Evolutionary conservation across 73 alveolate genomes (phyloP), one percentile per base, ranked within the genome.

Genomic region (Paramecium biaurelia): DNA sequence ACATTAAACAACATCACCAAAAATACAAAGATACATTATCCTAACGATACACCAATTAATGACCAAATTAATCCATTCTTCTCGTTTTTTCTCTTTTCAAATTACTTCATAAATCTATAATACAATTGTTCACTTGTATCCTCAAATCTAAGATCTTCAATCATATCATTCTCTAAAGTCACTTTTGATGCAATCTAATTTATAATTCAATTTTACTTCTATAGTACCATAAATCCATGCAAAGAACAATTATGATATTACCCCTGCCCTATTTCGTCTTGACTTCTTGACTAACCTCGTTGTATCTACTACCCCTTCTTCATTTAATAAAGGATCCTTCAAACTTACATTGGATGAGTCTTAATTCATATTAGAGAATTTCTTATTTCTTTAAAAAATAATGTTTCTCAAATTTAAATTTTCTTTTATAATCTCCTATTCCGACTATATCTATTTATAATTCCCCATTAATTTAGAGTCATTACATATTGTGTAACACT

Each of bases 81-180:
- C 18, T 72, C 63, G 8, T 30, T 38, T 72, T 72, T 72, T 35
- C 56, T 32, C 18, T 72, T 18, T 32, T 34, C 32, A 37, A 72
- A 72, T 15, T 72, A 1, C 53, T 72, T 72, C 86, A 38, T 10
- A 26, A 35, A 35, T 72, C 63, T 26, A 7, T 72, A 32, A 72
- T 72, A 72, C 41, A 72, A 72, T 37, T 72, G 32, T 24, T 72
- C 56, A 15, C 59, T 35, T 6, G 86, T 72, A 34, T 32, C 56
- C 32, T 38, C 26, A 35, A 21, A 38, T 72, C 20, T 32, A 34
- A 72, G 45, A 35, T 72, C 86, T 35, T 72, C 86, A 1, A 72
- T 72, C 86, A 72, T 72, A 35, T 72, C 37, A 37, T 72, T 72
- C 11, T 72, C 86, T 38, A 72, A 72, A 10, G 86, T 72, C 18